phyloP scores from a whole-genome alignment of 176 grass and related monocot species.

The Triticum dicoccoides region DNA sequence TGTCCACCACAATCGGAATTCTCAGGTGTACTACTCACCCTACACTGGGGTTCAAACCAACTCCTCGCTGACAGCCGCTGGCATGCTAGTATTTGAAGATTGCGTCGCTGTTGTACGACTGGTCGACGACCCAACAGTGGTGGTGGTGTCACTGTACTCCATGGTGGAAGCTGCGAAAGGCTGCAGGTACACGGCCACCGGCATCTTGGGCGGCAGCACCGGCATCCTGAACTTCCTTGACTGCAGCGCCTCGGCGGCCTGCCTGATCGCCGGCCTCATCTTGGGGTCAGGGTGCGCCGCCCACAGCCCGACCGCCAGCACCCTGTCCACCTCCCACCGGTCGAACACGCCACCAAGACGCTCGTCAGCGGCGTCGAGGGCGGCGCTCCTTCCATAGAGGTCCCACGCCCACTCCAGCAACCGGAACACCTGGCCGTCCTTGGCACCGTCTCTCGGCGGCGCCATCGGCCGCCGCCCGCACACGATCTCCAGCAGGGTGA shows the following conservation, averaged over 20 bases:
- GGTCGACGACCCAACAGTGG: background rate
- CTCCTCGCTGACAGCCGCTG: background rate
- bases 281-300: constrained; percentile 30
- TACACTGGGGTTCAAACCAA: background rate
- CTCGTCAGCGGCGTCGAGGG: background rate
- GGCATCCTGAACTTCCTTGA: constrained; percentile 17
- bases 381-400: background rate
- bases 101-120: background rate
- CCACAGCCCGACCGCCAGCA: constrained; percentile 36
- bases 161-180: background rate
- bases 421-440: background rate
- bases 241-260: background rate
- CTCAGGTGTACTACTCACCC: background rate
- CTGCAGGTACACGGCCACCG: constrained; percentile 10
- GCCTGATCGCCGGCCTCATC: background rate
- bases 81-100: background rate
- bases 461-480: constrained; percentile 13
- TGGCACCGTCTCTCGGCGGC: background rate
- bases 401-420: constrained; percentile 24
- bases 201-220: background rate
- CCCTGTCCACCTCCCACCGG: background rate
- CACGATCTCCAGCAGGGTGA: constrained; percentile 24
- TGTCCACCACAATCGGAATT: background rate
- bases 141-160: background rate
- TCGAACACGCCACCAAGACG: background rate